Percentiles rank a stretch among this genome's conserved stretches.
Conservation (phyloP, 352 stramenopile species). For the Globisporangium spiculum region DNA sequence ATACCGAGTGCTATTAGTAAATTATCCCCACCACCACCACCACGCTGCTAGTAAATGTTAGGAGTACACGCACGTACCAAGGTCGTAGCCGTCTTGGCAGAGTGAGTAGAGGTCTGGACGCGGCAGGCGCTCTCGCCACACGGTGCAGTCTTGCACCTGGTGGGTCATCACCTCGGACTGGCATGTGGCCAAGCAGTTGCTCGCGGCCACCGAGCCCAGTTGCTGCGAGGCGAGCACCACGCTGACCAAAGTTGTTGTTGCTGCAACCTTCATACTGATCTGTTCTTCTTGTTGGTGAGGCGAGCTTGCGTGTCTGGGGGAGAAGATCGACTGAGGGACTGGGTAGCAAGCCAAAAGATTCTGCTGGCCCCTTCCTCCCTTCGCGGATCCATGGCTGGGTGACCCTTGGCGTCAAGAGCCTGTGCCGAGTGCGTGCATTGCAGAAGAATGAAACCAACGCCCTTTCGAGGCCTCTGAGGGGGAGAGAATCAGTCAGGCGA, state of each 20-base stretch:
- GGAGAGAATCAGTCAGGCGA: too few relatives aligned
- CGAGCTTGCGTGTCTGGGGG: neutral
- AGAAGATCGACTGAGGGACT: neutral
- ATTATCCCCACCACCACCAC: too few relatives aligned
- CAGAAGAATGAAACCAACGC: too few relatives aligned
- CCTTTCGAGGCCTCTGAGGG: too few relatives aligned
- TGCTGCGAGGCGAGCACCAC: neutral
- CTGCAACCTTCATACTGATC: neutral
- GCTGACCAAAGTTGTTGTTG: neutral
- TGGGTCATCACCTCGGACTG: conserved; percentile 41
- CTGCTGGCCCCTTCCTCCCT: too few relatives aligned
- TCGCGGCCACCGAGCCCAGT: conserved; percentile 1
- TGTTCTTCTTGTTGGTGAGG: neutral
- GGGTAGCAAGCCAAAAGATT: too few relatives aligned
- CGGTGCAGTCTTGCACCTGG: conserved; percentile 35
- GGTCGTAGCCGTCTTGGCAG: conserved; percentile 44
- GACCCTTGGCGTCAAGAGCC: too few relatives aligned
- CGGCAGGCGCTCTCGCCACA: conserved; percentile 40
- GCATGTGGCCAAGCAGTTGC: conserved; percentile 30
- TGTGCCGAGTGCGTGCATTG: too few relatives aligned
- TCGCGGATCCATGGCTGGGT: too few relatives aligned
- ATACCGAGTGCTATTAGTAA: neutral
- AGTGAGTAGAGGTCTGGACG: conserved; percentile 53
- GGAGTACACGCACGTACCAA: conserved; percentile 3
- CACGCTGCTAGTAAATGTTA: too few relatives aligned